These are phyloP conservation scores for Verticillium alfalfae DNA, from an alignment of 2,329 filamentous ascomycete genomes.

Conservation along the genomic window DNA sequence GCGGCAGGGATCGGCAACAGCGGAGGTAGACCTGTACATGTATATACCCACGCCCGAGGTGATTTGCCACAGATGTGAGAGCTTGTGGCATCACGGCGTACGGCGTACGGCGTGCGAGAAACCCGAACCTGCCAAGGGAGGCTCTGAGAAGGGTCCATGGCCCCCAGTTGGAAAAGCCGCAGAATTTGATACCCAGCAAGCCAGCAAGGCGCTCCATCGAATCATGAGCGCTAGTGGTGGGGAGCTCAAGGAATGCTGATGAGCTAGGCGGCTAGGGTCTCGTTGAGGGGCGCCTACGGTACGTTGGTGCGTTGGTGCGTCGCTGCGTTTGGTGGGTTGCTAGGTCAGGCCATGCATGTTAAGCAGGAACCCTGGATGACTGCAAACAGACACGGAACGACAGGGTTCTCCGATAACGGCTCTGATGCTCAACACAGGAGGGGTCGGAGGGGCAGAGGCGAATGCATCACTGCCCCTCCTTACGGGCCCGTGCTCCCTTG, in stretches of 20 bases:
- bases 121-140: neutral
- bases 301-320: neutral
- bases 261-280: neutral
- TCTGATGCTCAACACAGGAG: neutral
- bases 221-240: neutral
- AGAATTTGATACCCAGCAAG: neutral
- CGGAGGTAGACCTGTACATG: neutral
- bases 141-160: too few species aligned
- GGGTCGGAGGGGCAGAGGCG: too few species aligned
- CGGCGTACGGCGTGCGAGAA: neutral
- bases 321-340: neutral
- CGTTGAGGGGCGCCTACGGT: neutral
- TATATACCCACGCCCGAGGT: neutral
- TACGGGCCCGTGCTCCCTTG: neutral
- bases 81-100: too few species aligned
- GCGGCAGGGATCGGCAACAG: too few species aligned
- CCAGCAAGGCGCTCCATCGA: neutral
- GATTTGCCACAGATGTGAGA: neutral
- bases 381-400: neutral
- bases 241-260: neutral
- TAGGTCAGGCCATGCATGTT: neutral
- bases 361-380: neutral
- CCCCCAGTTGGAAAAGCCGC: neutral
- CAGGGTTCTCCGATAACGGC: neutral
- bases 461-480: neutral